Conservation (phyloP, 2,329 filamentous ascomycete genomes). For the Orbilia quercus region DNA sequence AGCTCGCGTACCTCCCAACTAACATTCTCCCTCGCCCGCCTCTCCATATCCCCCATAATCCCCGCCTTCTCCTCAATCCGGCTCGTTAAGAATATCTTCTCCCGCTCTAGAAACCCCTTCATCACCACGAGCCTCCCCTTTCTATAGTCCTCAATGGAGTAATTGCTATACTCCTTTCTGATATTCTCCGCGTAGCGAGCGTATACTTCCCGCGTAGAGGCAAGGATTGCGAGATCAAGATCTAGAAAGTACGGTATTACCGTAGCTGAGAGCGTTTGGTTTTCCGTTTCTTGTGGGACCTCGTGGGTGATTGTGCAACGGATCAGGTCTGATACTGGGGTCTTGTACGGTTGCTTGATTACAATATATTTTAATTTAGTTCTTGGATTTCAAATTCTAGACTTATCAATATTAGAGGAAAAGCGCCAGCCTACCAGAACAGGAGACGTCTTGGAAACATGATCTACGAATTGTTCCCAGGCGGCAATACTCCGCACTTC, state of each 20-base stretch:
- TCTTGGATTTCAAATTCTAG: background rate
- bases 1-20: slow-evolving; percentile 40
- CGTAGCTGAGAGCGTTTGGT: background rate
- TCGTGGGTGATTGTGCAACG: slow-evolving; percentile 40
- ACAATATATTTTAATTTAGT: background rate
- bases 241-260: slow-evolving; percentile 45
- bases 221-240: slow-evolving; percentile 48
- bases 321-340: slow-evolving; percentile 35
- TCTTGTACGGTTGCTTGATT: slow-evolving; percentile 38
- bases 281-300: background rate
- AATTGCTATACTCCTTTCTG: slow-evolving; percentile 38
- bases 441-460: slow-evolving; percentile 15
- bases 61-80: background rate
- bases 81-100: slow-evolving; percentile 32
- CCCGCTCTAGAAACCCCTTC: slow-evolving; percentile 25
- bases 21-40: slow-evolving; percentile 33
- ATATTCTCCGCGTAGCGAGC: slow-evolving; percentile 31
- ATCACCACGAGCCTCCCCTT: slow-evolving; percentile 25
- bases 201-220: slow-evolving; percentile 24
- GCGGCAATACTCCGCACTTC: slow-evolving; percentile 42
- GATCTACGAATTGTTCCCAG: slow-evolving; percentile 49
- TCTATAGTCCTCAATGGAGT: slow-evolving; percentile 34
- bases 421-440: slow-evolving; percentile 24
- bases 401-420: slow-evolving; percentile 5
- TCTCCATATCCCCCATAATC: slow-evolving; percentile 27